Evolutionary conservation across 495 filamentous ascomycete genomes (phyloP), one percentile per base, ranked within the genome.

Genomic region (Aspergillus homomorphus): DNA sequence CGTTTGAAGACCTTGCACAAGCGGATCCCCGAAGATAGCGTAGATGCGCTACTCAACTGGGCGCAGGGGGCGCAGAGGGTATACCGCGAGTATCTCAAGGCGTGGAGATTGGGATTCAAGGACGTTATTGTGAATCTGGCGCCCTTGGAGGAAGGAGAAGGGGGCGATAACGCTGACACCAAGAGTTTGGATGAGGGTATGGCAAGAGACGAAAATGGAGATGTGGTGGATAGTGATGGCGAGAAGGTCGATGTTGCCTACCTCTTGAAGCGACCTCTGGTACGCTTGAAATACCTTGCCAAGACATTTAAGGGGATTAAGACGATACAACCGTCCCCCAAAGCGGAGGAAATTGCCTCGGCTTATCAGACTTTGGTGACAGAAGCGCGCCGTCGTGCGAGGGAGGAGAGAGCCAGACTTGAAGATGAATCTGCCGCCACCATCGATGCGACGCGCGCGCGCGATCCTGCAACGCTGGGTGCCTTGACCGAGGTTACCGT

Each of bases 191-290:
- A 89, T 60, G 82, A 89, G 65, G 86, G 87, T 20, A 75, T 94
- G 72, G 85, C 87, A 48, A 79, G 86, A 51, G 89, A 95, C 61
- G 84, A 87, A 57, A 82, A 91, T 54, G 91, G 90, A 10, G 89
- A 93, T 67, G 77, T 95, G 4, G 73, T 93, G 41, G 83, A 88
- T 46, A 82, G 82, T 38, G 81, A 94, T 54, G 93, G 92, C 0
- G 91, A 96, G 68, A 87, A 89, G 51, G 94, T 96, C 49, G 93
- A 98, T 75, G 94, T 99, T 56, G 94, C 92, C 12, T 96, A 90
- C 68, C 74, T 99, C 19, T 78, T 98, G 43, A 97, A 96, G 70
- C 79, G 92, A 51, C 94, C 94, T 3, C 74, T 98, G 43, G 88
- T 96, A 15, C 83, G 94, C 51, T 72, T 96, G 53, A 98, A 97